Conservation (phyloP, 2,329 filamentous ascomycete species). For the Fusarium clavum region DNA sequence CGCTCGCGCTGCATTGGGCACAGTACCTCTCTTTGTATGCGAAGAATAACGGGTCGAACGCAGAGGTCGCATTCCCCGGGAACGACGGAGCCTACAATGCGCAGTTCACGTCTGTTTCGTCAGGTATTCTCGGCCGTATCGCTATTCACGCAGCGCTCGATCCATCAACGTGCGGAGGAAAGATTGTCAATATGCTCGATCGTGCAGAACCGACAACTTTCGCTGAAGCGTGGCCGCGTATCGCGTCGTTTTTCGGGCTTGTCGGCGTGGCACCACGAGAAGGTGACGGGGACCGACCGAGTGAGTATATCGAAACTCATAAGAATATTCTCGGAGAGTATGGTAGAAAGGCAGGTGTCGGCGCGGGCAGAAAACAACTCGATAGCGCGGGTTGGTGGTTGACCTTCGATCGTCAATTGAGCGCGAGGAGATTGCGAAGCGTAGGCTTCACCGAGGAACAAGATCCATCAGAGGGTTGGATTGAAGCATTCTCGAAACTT, state of each 20-base stretch:
- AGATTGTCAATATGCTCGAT: slow-evolving; percentile 52
- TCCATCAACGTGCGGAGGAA: slow-evolving; percentile 43
- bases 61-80: slow-evolving; percentile 49
- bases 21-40: slow-evolving; percentile 55
- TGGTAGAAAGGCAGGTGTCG: slow-evolving; percentile 49
- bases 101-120: slow-evolving; percentile 50
- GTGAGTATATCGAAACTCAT: slow-evolving; percentile 1
- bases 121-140: slow-evolving; percentile 46
- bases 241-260: slow-evolving; percentile 6
- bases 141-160: slow-evolving; percentile 49
- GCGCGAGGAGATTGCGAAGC: slow-evolving; percentile 53
- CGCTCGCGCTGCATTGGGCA: slow-evolving; percentile 54
- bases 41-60: slow-evolving; percentile 41
- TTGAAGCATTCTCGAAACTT: slow-evolving; percentile 4
- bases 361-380: slow-evolving; percentile 53
- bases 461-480: slow-evolving; percentile 47
- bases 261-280: background rate
- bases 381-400: slow-evolving; percentile 60
- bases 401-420: slow-evolving; percentile 61
- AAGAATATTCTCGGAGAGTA: slow-evolving; percentile 8
- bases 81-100: slow-evolving; percentile 40
- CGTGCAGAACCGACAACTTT: slow-evolving; percentile 43
- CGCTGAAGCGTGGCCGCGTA: slow-evolving; percentile 10
- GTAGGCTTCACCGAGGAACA: slow-evolving; percentile 55
- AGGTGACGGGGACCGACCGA: background rate